Base-by-base conservation (phyloP, 371 early-diverging fungal species). In the Apophysomyces trapeziformis region DNA sequence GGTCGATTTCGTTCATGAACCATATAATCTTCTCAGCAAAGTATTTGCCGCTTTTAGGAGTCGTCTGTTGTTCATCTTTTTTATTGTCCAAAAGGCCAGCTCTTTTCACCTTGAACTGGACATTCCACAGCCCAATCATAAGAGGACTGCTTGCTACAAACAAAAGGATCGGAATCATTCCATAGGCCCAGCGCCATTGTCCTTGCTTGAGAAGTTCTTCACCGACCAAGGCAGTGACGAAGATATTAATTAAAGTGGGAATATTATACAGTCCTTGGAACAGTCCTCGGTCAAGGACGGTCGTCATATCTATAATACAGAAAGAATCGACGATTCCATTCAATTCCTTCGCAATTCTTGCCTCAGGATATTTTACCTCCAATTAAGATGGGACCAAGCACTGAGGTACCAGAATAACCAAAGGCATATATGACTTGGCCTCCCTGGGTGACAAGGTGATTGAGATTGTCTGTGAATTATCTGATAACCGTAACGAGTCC, bases 1-100 rank as follows among this genome's bases (percentile, higher is more conserved):
- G 65, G 63, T 84, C 85, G 35, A 80, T 68, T 65, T 83, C 83
- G 38, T 70, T 70, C 44, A 75, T 61, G 35, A 78, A 44, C 68
- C 74, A 75, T 14, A 57, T 44, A 36, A 21, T 21, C 4, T 50
- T 50, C 21, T 21, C 54, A n/a, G 21, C 54, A n/a, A 50, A 50
- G 13, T 13, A 18, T 26, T 50, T 45, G 18, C 21, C 21, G 21
- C 18, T 18, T 18, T 18, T 21, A 21, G n/a, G 54, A 26, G 9
- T 50, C 21, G n/a, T 11, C 6, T 50, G 5, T 50, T 50, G 21
- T 38, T 60, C 67, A 7, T 56, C 43, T 13, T 39, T 4, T 43
- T 56, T 54, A 44, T 60, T 57, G 2, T 60, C 57, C 32, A 60
- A 36, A 50, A 57, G 16, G 37, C 67, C 67, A 12, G 38, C 5